These are phyloP conservation scores for Amphibolis antarctica DNA, from an alignment of 106 monocot species.

Conservation along the genomic window DNA sequence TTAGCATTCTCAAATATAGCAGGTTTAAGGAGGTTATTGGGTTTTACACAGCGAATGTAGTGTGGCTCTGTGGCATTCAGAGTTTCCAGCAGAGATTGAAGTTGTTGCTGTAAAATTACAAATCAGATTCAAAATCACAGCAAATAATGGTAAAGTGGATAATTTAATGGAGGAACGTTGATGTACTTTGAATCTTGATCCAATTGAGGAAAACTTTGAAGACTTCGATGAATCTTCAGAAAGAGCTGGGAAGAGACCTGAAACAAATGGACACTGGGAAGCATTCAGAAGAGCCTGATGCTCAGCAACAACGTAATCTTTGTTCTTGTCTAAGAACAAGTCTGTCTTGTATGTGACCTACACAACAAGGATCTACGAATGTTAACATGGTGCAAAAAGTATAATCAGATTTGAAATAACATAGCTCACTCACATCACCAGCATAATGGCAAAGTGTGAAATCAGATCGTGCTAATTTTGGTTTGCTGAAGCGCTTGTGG, in stretches of 20 bases:
- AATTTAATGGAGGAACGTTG: not conserved
- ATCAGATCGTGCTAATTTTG: conserved; percentile 9
- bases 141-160: not conserved
- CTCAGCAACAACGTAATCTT: conserved; percentile 25
- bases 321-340: conserved; percentile 22
- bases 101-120: conserved; percentile 40
- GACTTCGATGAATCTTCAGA: conserved; percentile 41
- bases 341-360: conserved; percentile 80
- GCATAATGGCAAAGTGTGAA: conserved; percentile 13
- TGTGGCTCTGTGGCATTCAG: conserved; percentile 23
- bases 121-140: not conserved
- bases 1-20: conserved; percentile 52
- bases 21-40: conserved; percentile 57
- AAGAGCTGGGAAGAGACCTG: conserved; percentile 49
- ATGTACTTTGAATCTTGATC: conserved; percentile 61
- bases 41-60: conserved; percentile 43
- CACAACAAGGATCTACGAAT: not conserved
- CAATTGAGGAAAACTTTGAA: conserved; percentile 47
- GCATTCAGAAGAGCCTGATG: conserved; percentile 35
- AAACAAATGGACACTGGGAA: conserved; percentile 61
- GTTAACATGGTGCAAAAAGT: not conserved
- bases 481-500: conserved; percentile 6
- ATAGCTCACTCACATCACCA: conserved; percentile 47
- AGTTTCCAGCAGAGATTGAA: conserved; percentile 25
- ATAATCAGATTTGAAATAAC: conserved; percentile 8